Base-by-base conservation (phyloP, 1,284 basidiomycete species). In the Coriolopsis trogii region DNA sequence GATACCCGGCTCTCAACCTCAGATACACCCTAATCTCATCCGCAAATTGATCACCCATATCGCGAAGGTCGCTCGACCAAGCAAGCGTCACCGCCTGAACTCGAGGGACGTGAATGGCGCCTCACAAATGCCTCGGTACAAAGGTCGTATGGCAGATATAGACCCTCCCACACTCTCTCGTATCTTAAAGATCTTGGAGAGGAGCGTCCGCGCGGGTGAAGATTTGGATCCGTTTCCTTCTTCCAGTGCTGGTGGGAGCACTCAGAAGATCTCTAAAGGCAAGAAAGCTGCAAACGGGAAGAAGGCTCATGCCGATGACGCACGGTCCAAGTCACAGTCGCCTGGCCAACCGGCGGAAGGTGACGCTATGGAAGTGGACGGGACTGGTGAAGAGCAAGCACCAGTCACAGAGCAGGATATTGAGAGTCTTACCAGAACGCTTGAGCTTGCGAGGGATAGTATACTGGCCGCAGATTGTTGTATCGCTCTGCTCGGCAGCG, bases 391-490 rank as follows among this genome's bases (percentile, higher is more conserved):
- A 6, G 53, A 55, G 55, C 59, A 53, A 56, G 58, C 62, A 49
- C 71, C 70, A 16, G 60, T 79, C 26, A 74, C 77, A 1, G 77
- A 80, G 6, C 68, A 70, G 2, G 83, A 87, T 48, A 67, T 84
- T 24, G 79, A 80, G 18, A 73, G 70, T 21, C 59, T 89, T 10
- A 68, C 78, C 1, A 67, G 66, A 36, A 65, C 68, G 12, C 68
- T 93, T 29, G 81, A 86, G 45, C 62, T 78, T 20, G 84, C 85
- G 4, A 74, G 79, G 34, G 86, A 91, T 59, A 88, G 87, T 39
- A 78, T 91, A 3, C 62, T 90, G 7, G 91, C 91, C 4, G 90
- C 91, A 0, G 89, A 95, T 62, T 93, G 91, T 60, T 87, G 84
- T 55, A 78, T 97, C 51, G 81, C 85, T 0, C 69, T 96, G 6